These are phyloP conservation scores for Penstemon barbatus DNA, from an alignment of 257 asterid species.

Conservation along the genomic window DNA sequence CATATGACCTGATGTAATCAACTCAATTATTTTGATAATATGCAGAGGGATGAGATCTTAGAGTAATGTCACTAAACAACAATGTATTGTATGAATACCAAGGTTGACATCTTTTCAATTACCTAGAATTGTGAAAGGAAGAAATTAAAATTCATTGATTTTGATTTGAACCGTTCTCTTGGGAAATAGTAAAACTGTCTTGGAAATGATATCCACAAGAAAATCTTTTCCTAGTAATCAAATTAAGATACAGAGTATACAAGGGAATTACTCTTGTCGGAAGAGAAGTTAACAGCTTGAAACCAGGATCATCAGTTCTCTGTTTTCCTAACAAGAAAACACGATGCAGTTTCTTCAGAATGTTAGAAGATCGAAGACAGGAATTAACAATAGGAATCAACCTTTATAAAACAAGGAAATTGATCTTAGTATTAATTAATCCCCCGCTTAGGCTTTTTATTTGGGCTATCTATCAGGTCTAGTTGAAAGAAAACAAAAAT, in stretches of 20 bases:
- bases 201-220: slow-evolving; percentile 31
- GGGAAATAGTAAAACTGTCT: slow-evolving; percentile 33
- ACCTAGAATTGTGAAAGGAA: not conserved
- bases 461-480: no score
- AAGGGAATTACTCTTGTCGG: not conserved
- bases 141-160: slow-evolving; percentile 11
- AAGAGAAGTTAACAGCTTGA: not conserved
- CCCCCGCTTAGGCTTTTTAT: no score
- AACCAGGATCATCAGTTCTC: not conserved
- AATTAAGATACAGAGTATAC: no score
- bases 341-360: slow-evolving; percentile 6
- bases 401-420: no score
- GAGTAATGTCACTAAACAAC: no score
- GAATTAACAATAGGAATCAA: no score
- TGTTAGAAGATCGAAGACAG: slow-evolving; percentile 12
- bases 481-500: slow-evolving; percentile 2
- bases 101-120: not conserved
- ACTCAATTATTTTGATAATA: no score
- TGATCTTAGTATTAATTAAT: no score
- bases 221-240: not conserved
- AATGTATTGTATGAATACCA: not conserved
- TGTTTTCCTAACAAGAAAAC: not conserved
- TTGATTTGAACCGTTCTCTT: slow-evolving; percentile 19
- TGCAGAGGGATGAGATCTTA: no score
- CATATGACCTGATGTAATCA: no score